Evolutionary conservation across 2,329 filamentous ascomycete genomes (phyloP).

Genomic region (Fusarium virguliforme): DNA sequence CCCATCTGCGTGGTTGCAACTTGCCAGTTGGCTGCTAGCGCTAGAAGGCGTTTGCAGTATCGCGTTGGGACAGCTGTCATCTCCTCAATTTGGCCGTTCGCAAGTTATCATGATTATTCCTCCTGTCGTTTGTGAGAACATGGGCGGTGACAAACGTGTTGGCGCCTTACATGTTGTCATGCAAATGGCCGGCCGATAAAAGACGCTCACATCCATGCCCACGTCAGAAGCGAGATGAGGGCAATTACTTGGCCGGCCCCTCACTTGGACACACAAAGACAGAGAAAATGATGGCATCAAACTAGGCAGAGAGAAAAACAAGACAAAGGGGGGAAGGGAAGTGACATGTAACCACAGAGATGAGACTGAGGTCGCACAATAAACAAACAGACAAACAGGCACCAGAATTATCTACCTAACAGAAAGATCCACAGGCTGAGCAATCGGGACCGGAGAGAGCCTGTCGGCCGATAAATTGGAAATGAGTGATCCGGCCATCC

Average conservation of each 20-base stretch:
- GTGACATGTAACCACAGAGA: too few relatives aligned
- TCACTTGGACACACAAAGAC: background rate
- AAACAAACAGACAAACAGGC: background rate
- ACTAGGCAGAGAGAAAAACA: background rate
- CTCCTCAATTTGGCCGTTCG: background rate
- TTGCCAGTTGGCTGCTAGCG: too few relatives aligned
- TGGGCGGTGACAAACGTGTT: background rate
- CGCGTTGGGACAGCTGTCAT: background rate
- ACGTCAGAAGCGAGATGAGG: slow-evolving; percentile 22
- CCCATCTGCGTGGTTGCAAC: too few relatives aligned
- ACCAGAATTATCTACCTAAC: background rate
- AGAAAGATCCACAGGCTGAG: slow-evolving; percentile 1
- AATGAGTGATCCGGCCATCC: slow-evolving; percentile 26
- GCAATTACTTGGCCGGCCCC: slow-evolving; percentile 9
- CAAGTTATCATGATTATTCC: background rate
- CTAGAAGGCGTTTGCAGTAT: too few relatives aligned
- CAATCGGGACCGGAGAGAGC: slow-evolving; percentile 25
- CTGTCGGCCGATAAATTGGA: slow-evolving; percentile 31
- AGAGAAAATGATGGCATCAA: background rate
- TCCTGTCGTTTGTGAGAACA: slow-evolving; percentile 1
- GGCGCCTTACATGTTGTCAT: slow-evolving; percentile 11
- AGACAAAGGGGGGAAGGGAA: background rate
- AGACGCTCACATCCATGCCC: slow-evolving; percentile 12
- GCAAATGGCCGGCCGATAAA: slow-evolving; percentile 12
- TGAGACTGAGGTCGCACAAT: background rate